Evolutionary conservation across 2,329 filamentous ascomycete genomes (phyloP), one percentile per base, ranked within the genome.

Genomic region (Phaeosphaeria sp.): DNA sequence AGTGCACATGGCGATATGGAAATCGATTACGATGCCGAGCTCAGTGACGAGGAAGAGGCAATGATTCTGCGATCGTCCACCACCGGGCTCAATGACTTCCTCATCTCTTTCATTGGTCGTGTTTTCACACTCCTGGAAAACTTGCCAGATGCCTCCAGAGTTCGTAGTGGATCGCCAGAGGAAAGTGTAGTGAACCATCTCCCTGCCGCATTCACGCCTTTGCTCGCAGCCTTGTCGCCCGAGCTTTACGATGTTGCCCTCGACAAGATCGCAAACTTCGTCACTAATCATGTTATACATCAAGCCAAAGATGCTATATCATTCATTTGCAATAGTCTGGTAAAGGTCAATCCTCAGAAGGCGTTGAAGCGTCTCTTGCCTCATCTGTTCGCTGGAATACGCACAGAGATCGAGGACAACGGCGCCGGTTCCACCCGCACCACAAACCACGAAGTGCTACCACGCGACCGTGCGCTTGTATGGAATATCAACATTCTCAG

Each of bases 401-500:
- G 93, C 61, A 96, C 92, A 59, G 95, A 99, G 77, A 99, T 99
- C 65, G 93, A 97, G 71, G 92, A 94, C 76, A 99, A 98, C 74
- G 92, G 94, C 49, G 95, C 95, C 20, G 96, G 94, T 1, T 98
- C 94, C 1, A 96, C 96, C 56, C 87, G 95, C 68, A 98, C 93
- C 55, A 96, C 92, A 54, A 95, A 95, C 20, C 91, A 91, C 0
- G 95, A 99, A 76, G 93, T 98, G 44, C 84, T 99, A 18, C 95
- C 95, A 8, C 87, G 95, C 65, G 95, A 99, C 75, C 86, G 95
- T 53, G 95, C 92, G 3, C 82, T 99, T 17, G 93, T 99, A 0
- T 99, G 96, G 96, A 92, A 98, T 73, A 87, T 98, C 58, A 97
- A 92, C 77, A 93, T 99, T 83, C 86, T 99, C 5, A 96, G 93